Conservation (phyloP, 1,284 basidiomycete species). For the Trichosporon sp. region DNA sequence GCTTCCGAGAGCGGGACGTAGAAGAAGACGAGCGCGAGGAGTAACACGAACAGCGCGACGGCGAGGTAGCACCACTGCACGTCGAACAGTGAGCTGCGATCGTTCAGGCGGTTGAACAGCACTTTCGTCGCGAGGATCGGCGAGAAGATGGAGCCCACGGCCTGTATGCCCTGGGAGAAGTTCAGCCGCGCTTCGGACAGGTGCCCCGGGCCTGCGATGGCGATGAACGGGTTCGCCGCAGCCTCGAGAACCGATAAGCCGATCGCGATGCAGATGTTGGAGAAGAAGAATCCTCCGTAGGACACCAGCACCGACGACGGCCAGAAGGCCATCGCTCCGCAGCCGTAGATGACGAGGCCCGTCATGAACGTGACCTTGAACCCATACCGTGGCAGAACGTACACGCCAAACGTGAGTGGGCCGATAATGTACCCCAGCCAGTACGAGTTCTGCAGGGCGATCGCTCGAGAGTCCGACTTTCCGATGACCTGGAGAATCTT, state of each 20-base stretch:
- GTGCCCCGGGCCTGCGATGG: constrained; percentile 44
- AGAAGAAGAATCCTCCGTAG: constrained; percentile 44
- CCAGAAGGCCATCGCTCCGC: constrained; percentile 46
- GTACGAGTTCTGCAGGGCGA: constrained; percentile 41
- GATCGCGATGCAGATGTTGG: constrained; percentile 41
- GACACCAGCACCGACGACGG: constrained; percentile 41
- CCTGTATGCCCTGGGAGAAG: constrained; percentile 47
- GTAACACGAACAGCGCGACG: constrained; percentile 41
- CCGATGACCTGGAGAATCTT: constrained; percentile 34
- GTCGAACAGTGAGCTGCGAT: constrained; percentile 30
- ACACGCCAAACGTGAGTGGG: constrained; percentile 34
- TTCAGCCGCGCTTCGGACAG: constrained; percentile 40
- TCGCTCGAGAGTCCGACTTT: constrained; percentile 18
- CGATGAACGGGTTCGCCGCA: constrained; percentile 47
- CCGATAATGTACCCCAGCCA: constrained; percentile 43
- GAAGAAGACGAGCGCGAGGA: constrained; percentile 43
- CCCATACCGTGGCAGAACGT: constrained; percentile 31
- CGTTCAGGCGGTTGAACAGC: constrained; percentile 30
- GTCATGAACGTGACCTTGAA: constrained; percentile 47
- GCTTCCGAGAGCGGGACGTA: constrained; percentile 45
- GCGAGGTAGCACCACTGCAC: constrained; percentile 48
- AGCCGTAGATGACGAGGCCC: constrained; percentile 40
- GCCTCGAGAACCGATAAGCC: constrained; percentile 42
- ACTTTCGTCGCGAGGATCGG: constrained; percentile 39
- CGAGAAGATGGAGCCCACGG: constrained; percentile 34